Base-by-base conservation (phyloP, 805 yeast genomes). In the Spathaspora sp. region DNA sequence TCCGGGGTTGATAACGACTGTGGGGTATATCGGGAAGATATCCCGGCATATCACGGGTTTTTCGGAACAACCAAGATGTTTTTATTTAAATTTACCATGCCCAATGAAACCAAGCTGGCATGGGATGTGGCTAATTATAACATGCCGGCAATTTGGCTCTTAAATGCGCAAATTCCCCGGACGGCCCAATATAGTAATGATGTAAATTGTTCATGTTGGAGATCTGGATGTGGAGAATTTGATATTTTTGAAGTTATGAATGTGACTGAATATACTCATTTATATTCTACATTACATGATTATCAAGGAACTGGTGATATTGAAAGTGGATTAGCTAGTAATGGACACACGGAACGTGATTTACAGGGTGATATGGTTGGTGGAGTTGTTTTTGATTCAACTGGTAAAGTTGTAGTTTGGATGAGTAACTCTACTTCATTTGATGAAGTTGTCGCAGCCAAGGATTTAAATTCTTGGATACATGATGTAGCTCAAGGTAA, bases 191-290 rank as follows among this genome's bases (percentile, higher is more conserved):
- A 85, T 63, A 82, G 85, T 46, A 54, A 69, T 5, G 81, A 81
- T 57, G 69, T 72, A 38, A 82, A 81, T 62, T 86, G 91, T 66
- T 85, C 90, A 6, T 83, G 90, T 61, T 86, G 92, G 92, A 73
- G 79, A 44, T 77, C 86, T 28, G 93, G 92, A 10, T 85, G 91
- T 68, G 91, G 92, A 64, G 91, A 86, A 67, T 85, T 82, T 58
- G 93, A 86, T 67, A 79, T 85, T 57, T 86, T 86, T 63, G 93
- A 87, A 70, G 83, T 82, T 42, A 78, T 84, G 82, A 86, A 86
- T 67, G 68, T 71, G 51, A 81, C 89, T 14, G 80, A 81, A 56
- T 49, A 51, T 16, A 57, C 57, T 16, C 76, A 83, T 52, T 74
- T 87, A 58, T 84, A 73, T 68, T 75, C 90, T 17, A 85, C 92